Percentiles rank a stretch among this genome's conserved stretches.
Conservation (phyloP, 805 yeast species). For the Ogataea haglerorum region DNA sequence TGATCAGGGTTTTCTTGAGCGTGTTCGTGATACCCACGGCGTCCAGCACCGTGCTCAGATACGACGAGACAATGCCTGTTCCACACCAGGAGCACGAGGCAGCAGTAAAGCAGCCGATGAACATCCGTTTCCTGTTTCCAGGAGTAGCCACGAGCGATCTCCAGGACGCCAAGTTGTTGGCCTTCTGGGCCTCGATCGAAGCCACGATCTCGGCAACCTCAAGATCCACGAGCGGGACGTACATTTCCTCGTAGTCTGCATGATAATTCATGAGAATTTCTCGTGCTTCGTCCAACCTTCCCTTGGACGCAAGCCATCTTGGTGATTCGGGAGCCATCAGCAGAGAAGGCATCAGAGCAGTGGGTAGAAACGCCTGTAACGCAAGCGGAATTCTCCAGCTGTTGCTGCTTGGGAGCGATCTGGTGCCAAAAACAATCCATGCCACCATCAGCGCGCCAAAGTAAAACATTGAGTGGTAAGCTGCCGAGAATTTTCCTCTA, state of each 20-base stretch:
- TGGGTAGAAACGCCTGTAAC: slow-evolving; percentile 37
- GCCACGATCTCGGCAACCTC: slow-evolving; percentile 36
- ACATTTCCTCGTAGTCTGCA: slow-evolving; percentile 23
- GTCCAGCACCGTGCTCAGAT: slow-evolving; percentile 41
- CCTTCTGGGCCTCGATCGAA: slow-evolving; percentile 34
- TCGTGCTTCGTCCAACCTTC: slow-evolving; percentile 33
- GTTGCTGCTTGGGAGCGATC: slow-evolving; percentile 22
- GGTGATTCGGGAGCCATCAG: slow-evolving; percentile 39
- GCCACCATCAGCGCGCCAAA: slow-evolving; percentile 41
- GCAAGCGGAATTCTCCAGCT: slow-evolving; percentile 41
- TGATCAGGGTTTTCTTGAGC: slow-evolving; percentile 44
- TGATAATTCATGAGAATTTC: slow-evolving; percentile 28
- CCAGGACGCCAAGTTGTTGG: slow-evolving; percentile 30
- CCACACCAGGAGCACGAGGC: slow-evolving; percentile 40
- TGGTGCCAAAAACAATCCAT: slow-evolving; percentile 42
- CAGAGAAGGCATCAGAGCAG: slow-evolving; percentile 29
- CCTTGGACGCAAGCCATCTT: slow-evolving; percentile 33
- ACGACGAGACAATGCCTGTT: slow-evolving; percentile 44
- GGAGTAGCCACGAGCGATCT: slow-evolving; percentile 34
- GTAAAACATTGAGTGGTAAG: slow-evolving; percentile 40
- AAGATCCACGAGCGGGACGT: slow-evolving; percentile 32
- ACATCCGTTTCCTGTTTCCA: slow-evolving; percentile 37
- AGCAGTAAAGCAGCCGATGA: slow-evolving; percentile 30
- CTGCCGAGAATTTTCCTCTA: slow-evolving; percentile 31
- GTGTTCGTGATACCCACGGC: slow-evolving; percentile 51